Base-by-base conservation (phyloP, 2,329 filamentous ascomycete genomes). In the Tolypocladium sp. region DNA sequence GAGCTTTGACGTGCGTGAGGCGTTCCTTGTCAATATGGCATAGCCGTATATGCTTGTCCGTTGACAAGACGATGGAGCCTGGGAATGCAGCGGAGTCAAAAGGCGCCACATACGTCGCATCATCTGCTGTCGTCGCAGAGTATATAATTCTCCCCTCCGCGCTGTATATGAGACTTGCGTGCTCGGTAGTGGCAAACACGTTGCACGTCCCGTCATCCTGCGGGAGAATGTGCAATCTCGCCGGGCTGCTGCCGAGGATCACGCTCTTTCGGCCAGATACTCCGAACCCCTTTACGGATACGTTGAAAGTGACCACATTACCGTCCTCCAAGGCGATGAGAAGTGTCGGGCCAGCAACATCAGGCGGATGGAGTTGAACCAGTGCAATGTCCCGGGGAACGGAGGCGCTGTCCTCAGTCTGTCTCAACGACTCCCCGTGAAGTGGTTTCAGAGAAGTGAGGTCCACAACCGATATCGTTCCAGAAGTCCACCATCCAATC, bases 251-350 rank as follows among this genome's bases (percentile, higher is more conserved):
- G 30, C 94, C 93, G 15, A 99, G 78, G 1, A 93, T 85, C 30
- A 96, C 87, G 66, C 86, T 92, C 70, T 92, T 96, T 63, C 88
- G 86, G 1, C 85, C 82, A 0, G 86, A 87, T 3, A 97, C 76
- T 0, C 82, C 76, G 61, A 83, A 83, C n/a, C 83, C 82, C 0
- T 74, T 66, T 0, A 77, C 73, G 38, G 90, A 83, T 41, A 96
- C 81, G 38, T 85, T 83, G 69, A 92, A 97, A 0, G 89, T 94
- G 56, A 96, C 82, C 1, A 99, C 89, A 62, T 89, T 91, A 4
- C 94, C 94, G 72, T 97, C 93, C 55, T 95, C 91, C 82, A 97
- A 89, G 15, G 93, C 90, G 38, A 96, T 82, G 62, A 99, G 89
- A 0, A 99, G 79, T 0, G 90, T 96, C 0, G 91, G 88, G 0